phyloP scores from a whole-genome alignment of 139 green algal genomes.

The Gonium pectorale region DNA sequence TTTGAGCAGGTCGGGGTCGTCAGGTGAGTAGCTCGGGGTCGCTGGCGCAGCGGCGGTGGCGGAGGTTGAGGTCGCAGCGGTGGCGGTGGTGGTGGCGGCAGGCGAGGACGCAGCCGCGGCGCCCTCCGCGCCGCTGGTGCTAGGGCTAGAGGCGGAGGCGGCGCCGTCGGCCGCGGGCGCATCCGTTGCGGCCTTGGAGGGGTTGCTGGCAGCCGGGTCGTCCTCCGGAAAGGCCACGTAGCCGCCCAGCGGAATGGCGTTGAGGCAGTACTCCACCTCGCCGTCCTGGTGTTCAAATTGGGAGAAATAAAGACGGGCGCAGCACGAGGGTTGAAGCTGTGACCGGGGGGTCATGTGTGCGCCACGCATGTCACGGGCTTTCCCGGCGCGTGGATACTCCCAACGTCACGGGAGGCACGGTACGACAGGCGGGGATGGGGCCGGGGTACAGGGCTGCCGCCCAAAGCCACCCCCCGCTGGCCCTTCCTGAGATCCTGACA shows the following conservation, averaged over 20 bases:
- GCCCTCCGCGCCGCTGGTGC: not conserved
- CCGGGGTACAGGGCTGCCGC: no score
- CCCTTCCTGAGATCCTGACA: no score
- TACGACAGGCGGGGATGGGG: no score
- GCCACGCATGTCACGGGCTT: no score
- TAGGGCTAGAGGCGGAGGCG: not conserved
- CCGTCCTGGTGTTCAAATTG: constrained; percentile 46
- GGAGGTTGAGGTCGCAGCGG: not conserved
- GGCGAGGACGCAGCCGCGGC: not conserved
- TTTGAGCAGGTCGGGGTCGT: constrained; percentile 95
- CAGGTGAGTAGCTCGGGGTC: constrained; percentile 27
- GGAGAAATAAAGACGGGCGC: not conserved
- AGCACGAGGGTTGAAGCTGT: no score
- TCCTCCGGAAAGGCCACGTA: constrained; percentile 99
- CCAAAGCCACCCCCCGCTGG: no score
- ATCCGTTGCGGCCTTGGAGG: not conserved
- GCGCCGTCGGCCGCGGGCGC: not conserved
- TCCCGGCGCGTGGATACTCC: no score
- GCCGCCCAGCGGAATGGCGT: constrained; percentile 93
- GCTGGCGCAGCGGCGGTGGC: not conserved
- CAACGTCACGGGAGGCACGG: no score
- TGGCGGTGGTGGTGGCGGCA: not conserved
- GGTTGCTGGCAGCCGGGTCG: constrained; percentile 65
- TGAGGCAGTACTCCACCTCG: constrained; percentile 95
- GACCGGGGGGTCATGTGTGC: no score